Evolutionary conservation across 2,329 filamentous ascomycete genomes (phyloP), one percentile per base, ranked within the genome.

Genomic region (Chrysoporthe puriensis): DNA sequence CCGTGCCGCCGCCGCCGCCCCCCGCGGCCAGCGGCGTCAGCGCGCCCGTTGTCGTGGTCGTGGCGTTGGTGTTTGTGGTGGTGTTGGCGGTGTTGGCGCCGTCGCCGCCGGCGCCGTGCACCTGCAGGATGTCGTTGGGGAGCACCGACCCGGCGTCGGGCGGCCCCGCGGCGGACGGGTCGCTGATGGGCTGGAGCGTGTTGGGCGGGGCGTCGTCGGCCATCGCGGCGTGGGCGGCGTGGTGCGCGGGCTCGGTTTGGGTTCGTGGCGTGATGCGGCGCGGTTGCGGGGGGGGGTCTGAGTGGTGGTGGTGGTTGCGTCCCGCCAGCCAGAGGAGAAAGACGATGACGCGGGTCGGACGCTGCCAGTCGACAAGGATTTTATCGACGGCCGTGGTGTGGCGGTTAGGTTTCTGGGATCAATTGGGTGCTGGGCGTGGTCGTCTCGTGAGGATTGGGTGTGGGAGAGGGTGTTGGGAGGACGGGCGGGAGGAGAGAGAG

Each of bases 21-120:
- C 73, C 71, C 2, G 72, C 72, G 66, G 70, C 71, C 32, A 54
- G 68, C 26, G 62, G 44, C 32, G 60, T 56, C 13, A 63, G 42
- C n/a, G 63, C 64, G 56, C 65, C 68, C 21, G 57, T 46, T 14
- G 64, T 62, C 18, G 65, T 26, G 50, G 34, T 26, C 2, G 2
- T 26, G 2, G 26, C 26, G 26, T 26, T 26, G 26, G 26, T 2
- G 26, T 1, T 26, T 26, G 26, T 26, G 26, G 26, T 26, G 26
- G 26, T 26, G 26, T 26, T 26, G 26, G 26, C 26, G n/a, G n/a
- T n/a, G 26, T 26, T 26, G 26, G 26, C 26, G n/a, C n/a, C n/a
- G 26, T 26, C 26, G 2, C 26, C 26, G 26, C 26, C 26, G 54
- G 16, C 57, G 16, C 42, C 21, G 6, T 62, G 59, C 26, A 32